Conservation (phyloP, 768 basidiomycete species). For the Mycena leptocephala region DNA sequence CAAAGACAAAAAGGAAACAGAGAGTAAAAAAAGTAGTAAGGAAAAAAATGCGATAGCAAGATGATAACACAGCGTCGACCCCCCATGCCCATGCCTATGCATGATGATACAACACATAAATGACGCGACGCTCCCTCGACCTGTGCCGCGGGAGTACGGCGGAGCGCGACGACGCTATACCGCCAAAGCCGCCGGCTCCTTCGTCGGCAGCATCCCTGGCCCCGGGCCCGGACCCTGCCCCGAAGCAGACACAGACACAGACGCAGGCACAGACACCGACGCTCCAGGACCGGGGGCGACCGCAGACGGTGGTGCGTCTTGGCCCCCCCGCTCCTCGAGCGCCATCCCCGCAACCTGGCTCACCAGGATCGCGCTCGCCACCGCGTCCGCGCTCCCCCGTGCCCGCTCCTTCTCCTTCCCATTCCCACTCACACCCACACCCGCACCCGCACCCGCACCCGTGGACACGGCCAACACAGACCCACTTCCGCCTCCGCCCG, state of each 20-base stretch:
- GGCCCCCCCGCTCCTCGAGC: conserved; percentile 23
- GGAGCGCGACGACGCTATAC: not conserved
- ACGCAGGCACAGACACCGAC: not conserved
- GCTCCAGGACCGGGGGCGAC: not conserved
- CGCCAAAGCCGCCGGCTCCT: conserved; percentile 21
- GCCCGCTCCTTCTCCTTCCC: conserved; percentile 20
- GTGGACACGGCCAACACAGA: not conserved
- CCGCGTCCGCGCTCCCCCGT: conserved; percentile 19
- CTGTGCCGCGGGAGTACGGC: not conserved
- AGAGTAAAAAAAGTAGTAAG: not conserved
- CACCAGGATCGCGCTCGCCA: conserved; percentile 28
- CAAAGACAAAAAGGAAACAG: not conserved
- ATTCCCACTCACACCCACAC: not conserved
- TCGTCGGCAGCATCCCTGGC: conserved; percentile 13
- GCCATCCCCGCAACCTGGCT: conserved; percentile 30
- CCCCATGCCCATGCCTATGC: not conserved
- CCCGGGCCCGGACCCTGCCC: not conserved
- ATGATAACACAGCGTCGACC: conserved; percentile 13
- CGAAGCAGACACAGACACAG: not conserved
- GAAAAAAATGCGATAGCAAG: conserved; percentile 31
- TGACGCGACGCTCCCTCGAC: not conserved
- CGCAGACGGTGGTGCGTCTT: not conserved
- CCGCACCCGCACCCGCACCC: not conserved
- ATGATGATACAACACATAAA: not conserved
- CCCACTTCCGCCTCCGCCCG: conserved; percentile 1